Evolutionary conservation across 176 grass and related monocot species (phyloP).

Genomic region (Lolium rigidum): DNA sequence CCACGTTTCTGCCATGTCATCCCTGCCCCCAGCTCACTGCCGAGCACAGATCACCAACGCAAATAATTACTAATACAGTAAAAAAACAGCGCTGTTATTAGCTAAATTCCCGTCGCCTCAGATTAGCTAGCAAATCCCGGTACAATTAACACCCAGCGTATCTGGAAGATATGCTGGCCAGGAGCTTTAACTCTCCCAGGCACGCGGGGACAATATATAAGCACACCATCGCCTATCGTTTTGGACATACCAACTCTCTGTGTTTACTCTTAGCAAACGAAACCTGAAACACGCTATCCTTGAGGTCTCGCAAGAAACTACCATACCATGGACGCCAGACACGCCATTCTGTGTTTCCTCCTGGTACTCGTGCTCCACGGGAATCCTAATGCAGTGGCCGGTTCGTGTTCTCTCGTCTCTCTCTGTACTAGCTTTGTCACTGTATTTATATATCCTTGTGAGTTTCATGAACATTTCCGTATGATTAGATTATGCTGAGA

Average conservation of each 20-base stretch:
- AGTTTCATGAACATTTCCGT: neutral
- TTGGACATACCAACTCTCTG: neutral
- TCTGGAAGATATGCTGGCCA: neutral
- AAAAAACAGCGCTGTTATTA: neutral
- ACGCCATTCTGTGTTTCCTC: neutral
- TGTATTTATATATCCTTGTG: too few relatives aligned
- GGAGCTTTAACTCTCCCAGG: neutral
- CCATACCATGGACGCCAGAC: neutral
- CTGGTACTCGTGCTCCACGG: neutral
- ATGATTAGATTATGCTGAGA: neutral
- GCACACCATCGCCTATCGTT: neutral
- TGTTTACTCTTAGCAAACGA: neutral
- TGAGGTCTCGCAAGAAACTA: neutral
- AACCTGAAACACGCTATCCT: neutral
- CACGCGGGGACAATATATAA: neutral
- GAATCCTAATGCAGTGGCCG: neutral
- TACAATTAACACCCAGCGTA: neutral
- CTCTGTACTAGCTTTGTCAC: neutral
- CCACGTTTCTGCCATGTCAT: too few relatives aligned
- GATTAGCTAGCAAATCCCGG: neutral
- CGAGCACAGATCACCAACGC: neutral
- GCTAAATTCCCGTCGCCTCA: neutral
- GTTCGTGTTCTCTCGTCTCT: neutral
- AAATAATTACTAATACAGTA: neutral
- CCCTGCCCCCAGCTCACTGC: neutral